Base-by-base conservation (phyloP, 169 alveolate genomes). In the Plasmodium berghei region DNA sequence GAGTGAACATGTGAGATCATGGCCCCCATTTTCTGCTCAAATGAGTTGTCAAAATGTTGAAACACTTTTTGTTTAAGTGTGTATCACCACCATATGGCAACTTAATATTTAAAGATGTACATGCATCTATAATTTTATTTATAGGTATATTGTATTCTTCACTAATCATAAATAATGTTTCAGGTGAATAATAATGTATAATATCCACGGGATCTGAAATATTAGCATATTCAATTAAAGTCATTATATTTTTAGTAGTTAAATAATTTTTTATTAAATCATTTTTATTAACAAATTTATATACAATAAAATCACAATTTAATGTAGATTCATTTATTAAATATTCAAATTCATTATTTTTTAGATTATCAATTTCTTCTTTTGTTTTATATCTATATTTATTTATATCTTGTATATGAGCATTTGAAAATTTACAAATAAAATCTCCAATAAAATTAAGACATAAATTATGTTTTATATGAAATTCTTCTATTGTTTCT, bases 181-280 rank as follows among this genome's bases (percentile, higher is more conserved):
- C 90, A 14, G 90, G 90, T 1, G 85, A 49, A 24, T 83, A 83
- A 83, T 67, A 83, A 52, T 83, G 85, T 9, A 40, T 69, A 5
- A 83, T 54, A 83, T 83, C 90, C 0, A 83, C 90, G 0, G 90
- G 90, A 59, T 83, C 90, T 0, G 90, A 80, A 24, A 83, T 83
- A 26, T 83, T 83, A 0, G 73, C 18, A 67, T 83, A 83, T 12
- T 83, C 90, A 18, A 83, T 83, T 0, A 83, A 18, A 3, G 73
- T 83, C 0, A 67, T 48, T n/a, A 83, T 83, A 54, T 83, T 46
- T 22, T 67, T 67, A 8, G 90, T 83, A n/a, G 90, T 58, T 8
- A 83, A 18, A 67, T 83, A 83, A 28, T 42, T 83, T 12, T 49
- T 49, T 5, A 83, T 83, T 9, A 83, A 18, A 6, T 83, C 64